Evolutionary conservation across 2,329 filamentous ascomycete species (phyloP).

Genomic region (Escovopsis weberi): DNA sequence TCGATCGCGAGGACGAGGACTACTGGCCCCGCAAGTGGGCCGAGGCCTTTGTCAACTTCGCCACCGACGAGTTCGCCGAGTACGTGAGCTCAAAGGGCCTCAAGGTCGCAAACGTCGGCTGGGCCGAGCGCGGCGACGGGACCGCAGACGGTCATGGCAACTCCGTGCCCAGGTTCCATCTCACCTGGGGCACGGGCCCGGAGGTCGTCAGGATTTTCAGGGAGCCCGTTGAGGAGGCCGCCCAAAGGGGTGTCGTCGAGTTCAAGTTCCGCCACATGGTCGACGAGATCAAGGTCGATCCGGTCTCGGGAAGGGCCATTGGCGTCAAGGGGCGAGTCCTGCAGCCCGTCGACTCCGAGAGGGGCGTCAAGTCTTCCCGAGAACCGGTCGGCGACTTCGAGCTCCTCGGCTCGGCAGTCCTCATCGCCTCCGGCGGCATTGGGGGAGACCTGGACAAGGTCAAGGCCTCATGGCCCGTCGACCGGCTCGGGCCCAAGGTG

Average conservation of each 20-base stretch:
- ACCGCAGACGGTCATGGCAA: conserved; percentile 44
- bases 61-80: conserved; percentile 40
- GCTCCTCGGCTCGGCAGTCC: conserved; percentile 34
- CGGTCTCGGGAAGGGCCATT: conserved; percentile 30
- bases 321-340: conserved; percentile 41
- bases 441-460: conserved; percentile 47
- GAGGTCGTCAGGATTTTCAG: conserved; percentile 43
- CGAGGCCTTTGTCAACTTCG: conserved; percentile 49
- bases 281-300: conserved; percentile 40
- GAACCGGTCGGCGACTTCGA: conserved; percentile 36
- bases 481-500: conserved; percentile 40
- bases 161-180: conserved; percentile 47
- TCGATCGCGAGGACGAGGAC: conserved; percentile 42
- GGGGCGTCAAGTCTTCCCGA: conserved; percentile 39
- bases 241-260: conserved; percentile 35
- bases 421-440: conserved; percentile 44
- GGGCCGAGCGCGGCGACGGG: conserved; percentile 46
- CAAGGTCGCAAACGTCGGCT: conserved; percentile 40
- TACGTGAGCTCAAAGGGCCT: conserved; percentile 41
- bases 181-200: conserved; percentile 47
- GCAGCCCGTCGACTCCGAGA: conserved; percentile 30
- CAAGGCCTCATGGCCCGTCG: conserved; percentile 41
- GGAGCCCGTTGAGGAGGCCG: conserved; percentile 39
- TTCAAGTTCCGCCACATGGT: conserved; percentile 44
- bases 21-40: conserved; percentile 46